Base-by-base conservation (phyloP, 768 basidiomycete genomes). In the Aureoboletus auriporus region DNA sequence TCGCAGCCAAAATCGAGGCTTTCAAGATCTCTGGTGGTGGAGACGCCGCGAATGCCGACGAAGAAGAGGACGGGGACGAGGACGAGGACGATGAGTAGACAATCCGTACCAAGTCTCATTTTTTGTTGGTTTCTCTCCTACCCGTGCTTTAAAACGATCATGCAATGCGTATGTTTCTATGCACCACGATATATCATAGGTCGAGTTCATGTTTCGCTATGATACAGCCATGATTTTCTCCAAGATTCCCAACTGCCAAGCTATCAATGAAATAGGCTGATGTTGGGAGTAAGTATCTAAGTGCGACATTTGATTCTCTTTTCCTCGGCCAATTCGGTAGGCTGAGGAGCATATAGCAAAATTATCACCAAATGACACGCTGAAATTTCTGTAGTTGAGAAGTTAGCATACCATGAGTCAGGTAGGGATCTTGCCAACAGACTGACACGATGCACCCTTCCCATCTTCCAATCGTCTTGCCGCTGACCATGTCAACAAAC, bases 1-100 rank as follows among this genome's bases (percentile, higher is more conserved):
- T 99, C 72, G 82, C 87, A 55, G 77, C 71, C 59, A 97, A 90
- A 77, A 97, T 97, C 71, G 82, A 85, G 63, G 84, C 85, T 49
- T 97, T 95, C 86, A 78, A 90, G 70, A 78, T 81, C 39, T 78
- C 79, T 58, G 82, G 75, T 40, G 75, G 64, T 38, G 68, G 48
- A 11, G 70, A 47, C 16, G 75, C 62, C 44, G 83, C 68, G 9
- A 78, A 72, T 14, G 80, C 75, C 23, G 75, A 73, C 8, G 63
- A 57, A 0, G 57, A 52, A 0, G 56, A 58, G 0, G 75, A 73
- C 9, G 65, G 58, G 0, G 57, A 62, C 0, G 56, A 53, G 0
- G 59, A 60, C 0, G 58, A 49, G 10, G 57, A 65, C 1, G 83
- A 87, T 42, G 84, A 89, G 71, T 85, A 82, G 72, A 71, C 58